These are phyloP conservation scores for Globisporangium takayamanum DNA, from an alignment of 352 stramenopile genomes.

Conservation along the genomic window DNA sequence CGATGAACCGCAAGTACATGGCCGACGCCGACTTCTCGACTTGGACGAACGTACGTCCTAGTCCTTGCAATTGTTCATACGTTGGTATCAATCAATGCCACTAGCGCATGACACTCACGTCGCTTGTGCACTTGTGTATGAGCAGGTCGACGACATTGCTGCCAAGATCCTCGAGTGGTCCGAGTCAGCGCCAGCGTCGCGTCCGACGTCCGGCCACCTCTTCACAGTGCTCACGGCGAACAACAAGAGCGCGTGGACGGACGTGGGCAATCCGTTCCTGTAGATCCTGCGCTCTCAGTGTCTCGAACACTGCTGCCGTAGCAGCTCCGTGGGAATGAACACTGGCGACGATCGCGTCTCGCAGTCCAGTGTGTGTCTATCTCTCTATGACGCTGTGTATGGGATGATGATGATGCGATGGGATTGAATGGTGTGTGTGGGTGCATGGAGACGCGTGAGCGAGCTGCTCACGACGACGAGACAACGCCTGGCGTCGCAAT, in stretches of 20 bases:
- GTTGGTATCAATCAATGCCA: not conserved
- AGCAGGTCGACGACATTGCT: constrained; percentile 60
- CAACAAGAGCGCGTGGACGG: constrained; percentile 50
- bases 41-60: constrained; percentile 58
- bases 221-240: constrained; percentile 60
- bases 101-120: not conserved
- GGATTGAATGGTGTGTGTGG: not conserved
- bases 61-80: too few relatives aligned
- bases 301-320: too few relatives aligned
- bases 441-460: not conserved
- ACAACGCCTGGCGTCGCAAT: constrained; percentile 8
- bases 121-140: not conserved
- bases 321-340: too few relatives aligned
- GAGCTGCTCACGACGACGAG: constrained; percentile 11
- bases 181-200: constrained; percentile 22
- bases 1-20: constrained; percentile 88
- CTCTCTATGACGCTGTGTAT: too few relatives aligned
- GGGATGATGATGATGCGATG: too few relatives aligned
- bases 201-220: constrained; percentile 60
- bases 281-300: constrained; percentile 7
- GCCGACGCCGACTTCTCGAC: constrained; percentile 75
- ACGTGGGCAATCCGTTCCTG: constrained; percentile 65
- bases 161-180: constrained; percentile 76
- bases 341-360: too few relatives aligned
- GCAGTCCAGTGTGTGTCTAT: too few relatives aligned